Percentiles rank a stretch among this genome's conserved stretches.
Evolutionary conservation across 257 asterid species (phyloP).

Genomic region (Linaria vulgaris): DNA sequence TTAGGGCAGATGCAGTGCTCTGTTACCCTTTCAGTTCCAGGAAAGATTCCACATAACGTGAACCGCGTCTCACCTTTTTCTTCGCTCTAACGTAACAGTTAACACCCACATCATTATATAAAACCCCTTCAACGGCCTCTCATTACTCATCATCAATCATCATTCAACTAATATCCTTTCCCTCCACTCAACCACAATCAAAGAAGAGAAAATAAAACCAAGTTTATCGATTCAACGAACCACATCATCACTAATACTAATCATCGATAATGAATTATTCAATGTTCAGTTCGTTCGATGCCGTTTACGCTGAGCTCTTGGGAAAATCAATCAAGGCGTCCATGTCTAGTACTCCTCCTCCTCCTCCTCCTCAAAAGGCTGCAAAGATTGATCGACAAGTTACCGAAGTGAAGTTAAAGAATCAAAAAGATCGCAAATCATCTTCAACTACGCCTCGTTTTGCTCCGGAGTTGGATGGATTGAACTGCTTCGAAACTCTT

Average conservation of each 20-base stretch:
- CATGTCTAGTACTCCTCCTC: background rate
- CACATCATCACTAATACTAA: background rate
- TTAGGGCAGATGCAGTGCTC: too few relatives aligned
- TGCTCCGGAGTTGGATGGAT: conserved; percentile 15
- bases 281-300: conserved; percentile 45
- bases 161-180: background rate
- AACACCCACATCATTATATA: conserved; percentile 3
- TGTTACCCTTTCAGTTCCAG: too few relatives aligned
- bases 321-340: conserved; percentile 23
- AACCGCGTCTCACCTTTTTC: background rate
- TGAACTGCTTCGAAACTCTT: conserved; percentile 9
- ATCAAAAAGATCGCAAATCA: too few relatives aligned
- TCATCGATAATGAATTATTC: conserved; percentile 26
- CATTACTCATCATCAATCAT: conserved; percentile 7
- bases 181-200: background rate
- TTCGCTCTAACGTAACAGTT: background rate
- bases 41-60: too few relatives aligned
- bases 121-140: background rate
- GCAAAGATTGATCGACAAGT: too few relatives aligned
- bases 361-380: background rate
- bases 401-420: too few relatives aligned
- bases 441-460: background rate
- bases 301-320: conserved; percentile 36
- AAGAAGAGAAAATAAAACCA: background rate
- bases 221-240: too few relatives aligned